phyloP scores from a whole-genome alignment of 495 filamentous ascomycete species.

The Xylaria acuta region DNA sequence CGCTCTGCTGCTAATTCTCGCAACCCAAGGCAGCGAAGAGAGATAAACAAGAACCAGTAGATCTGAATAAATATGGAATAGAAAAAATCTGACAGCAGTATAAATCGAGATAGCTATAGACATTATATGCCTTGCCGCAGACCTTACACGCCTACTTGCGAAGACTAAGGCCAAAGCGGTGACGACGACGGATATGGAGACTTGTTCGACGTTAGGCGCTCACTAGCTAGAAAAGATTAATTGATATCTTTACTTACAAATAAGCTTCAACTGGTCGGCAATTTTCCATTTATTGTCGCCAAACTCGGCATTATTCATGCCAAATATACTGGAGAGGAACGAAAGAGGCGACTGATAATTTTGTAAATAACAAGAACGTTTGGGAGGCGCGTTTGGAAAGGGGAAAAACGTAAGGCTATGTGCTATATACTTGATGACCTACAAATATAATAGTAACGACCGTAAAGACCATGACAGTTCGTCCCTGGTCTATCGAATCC shows the following conservation, averaged over 20 bases:
- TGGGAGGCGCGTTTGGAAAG: too few species aligned
- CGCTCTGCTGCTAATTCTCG: neutral
- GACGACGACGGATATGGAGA: constrained; percentile 7
- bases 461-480: constrained; percentile 62
- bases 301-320: constrained; percentile 28
- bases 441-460: constrained; percentile 58
- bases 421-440: neutral
- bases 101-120: neutral
- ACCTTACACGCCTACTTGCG: constrained; percentile 12
- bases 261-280: constrained; percentile 11
- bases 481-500: constrained; percentile 55
- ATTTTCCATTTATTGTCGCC: constrained; percentile 17
- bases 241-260: neutral
- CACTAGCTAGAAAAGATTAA: neutral
- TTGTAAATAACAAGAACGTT: neutral
- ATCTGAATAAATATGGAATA: too few species aligned
- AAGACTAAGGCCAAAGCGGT: neutral
- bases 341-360: constrained; percentile 15
- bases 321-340: constrained; percentile 28
- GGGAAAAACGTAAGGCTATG: neutral
- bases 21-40: too few species aligned
- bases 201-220: neutral
- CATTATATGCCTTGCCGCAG: neutral
- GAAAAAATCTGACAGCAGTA: too few species aligned
- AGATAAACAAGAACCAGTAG: too few species aligned